These are phyloP conservation scores for Sclerotinia spermophila DNA, from an alignment of 2,329 filamentous ascomycete species.

Conservation along the genomic window DNA sequence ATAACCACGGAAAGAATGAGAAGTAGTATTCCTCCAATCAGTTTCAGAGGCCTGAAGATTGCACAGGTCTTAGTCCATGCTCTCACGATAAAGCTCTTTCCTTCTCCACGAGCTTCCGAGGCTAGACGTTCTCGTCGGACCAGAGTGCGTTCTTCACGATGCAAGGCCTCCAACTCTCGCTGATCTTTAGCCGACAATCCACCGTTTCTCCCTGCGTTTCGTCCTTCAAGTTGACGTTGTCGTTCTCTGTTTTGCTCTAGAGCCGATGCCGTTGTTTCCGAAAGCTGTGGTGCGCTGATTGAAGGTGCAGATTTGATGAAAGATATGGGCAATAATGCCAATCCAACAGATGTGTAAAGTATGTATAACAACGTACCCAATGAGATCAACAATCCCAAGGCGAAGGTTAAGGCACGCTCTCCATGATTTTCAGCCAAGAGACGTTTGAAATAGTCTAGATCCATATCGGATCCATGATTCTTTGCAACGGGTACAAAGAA, in stretches of 20 bases:
- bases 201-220: slow-evolving; percentile 70
- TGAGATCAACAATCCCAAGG: slow-evolving; percentile 80
- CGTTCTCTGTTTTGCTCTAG: slow-evolving; percentile 86
- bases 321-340: slow-evolving; percentile 83
- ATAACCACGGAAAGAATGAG: slow-evolving; percentile 71
- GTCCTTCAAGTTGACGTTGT: slow-evolving; percentile 85
- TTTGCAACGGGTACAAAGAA: slow-evolving; percentile 88
- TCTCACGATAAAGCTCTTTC: slow-evolving; percentile 68
- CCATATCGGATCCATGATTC: slow-evolving; percentile 63
- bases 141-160: slow-evolving; percentile 87
- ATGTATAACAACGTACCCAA: slow-evolving; percentile 83
- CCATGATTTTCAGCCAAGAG: slow-evolving; percentile 82
- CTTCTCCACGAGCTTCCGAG: slow-evolving; percentile 74
- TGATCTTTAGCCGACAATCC: slow-evolving; percentile 80
- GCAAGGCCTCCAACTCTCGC: slow-evolving; percentile 79
- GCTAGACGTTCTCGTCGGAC: slow-evolving; percentile 85
- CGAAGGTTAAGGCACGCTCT: slow-evolving; percentile 88
- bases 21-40: slow-evolving; percentile 77
- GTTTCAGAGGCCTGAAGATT: slow-evolving; percentile 81
- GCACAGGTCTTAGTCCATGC: slow-evolving; percentile 78
- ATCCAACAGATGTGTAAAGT: slow-evolving; percentile 81
- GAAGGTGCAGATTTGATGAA: slow-evolving; percentile 90
- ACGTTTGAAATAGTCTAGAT: slow-evolving; percentile 88
- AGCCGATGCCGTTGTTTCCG: slow-evolving; percentile 72
- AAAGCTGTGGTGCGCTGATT: slow-evolving; percentile 75